These are phyloP conservation scores for Trichoderma breve DNA, from an alignment of 2,329 filamentous ascomycete species.

Conservation along the genomic window DNA sequence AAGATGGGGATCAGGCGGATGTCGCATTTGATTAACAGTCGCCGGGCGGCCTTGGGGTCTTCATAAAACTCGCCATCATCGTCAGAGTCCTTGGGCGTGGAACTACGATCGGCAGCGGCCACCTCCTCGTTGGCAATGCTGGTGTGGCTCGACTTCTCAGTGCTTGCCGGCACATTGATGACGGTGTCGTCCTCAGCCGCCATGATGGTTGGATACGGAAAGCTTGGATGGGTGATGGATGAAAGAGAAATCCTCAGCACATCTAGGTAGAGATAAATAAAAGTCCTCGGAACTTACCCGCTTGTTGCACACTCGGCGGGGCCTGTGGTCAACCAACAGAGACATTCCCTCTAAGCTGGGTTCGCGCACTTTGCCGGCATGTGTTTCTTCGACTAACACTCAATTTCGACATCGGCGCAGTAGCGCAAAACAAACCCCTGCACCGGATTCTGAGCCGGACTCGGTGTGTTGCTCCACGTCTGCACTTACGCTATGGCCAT, in stretches of 20 bases:
- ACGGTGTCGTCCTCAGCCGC: background rate
- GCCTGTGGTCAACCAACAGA: background rate
- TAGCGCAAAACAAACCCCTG: background rate
- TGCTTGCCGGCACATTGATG: background rate
- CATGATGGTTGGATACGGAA: background rate
- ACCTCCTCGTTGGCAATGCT: background rate
- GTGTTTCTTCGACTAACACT: background rate
- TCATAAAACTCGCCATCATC: background rate
- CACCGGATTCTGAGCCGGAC: background rate
- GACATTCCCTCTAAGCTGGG: background rate
- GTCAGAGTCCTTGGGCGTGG: background rate
- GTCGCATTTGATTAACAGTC: slow-evolving; percentile 23
- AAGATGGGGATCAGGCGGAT: slow-evolving; percentile 44
- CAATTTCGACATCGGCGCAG: background rate
- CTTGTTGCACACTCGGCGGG: background rate
- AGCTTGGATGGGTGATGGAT: background rate
- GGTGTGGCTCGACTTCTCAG: background rate
- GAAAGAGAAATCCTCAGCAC: background rate
- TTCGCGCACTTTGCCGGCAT: background rate
- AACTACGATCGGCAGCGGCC: background rate
- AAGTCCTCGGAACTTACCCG: background rate
- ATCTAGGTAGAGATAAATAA: background rate
- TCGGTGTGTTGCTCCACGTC: background rate
- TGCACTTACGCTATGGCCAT: background rate
- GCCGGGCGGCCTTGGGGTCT: background rate